Percentiles rank a stretch among this genome's conserved stretches.
Conservation (phyloP, 176 grass and related monocot species). For the Zea mays region Zm-B73-REFERENCE-NAM-5.0 NC_050102.1:146675501-146676000, state of each 20-base stretch:
- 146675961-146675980: no score
- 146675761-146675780: slow-evolving; percentile 28
- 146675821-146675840: not conserved
- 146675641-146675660: slow-evolving; percentile 19
- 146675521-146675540: not conserved
- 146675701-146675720: slow-evolving; percentile 91
- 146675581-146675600: not conserved
- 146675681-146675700: slow-evolving; percentile 99
- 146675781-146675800: slow-evolving; percentile 2
- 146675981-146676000: no score
- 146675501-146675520: not conserved
- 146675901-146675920: no score
- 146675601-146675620: not conserved
- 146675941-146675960: no score
- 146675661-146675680: slow-evolving; percentile 88
- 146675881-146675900: no score
- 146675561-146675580: not conserved
- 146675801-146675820: slow-evolving; percentile 5
- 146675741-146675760: slow-evolving; percentile 34
- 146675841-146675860: not conserved
- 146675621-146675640: not conserved
- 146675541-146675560: not conserved
- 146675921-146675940: no score
- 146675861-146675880: not conserved
- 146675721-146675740: slow-evolving; percentile 74